Evolutionary conservation across 2,329 filamentous ascomycete genomes (phyloP), one percentile per base, ranked within the genome.

Genomic region (Hymenoscyphus infarciens): DNA sequence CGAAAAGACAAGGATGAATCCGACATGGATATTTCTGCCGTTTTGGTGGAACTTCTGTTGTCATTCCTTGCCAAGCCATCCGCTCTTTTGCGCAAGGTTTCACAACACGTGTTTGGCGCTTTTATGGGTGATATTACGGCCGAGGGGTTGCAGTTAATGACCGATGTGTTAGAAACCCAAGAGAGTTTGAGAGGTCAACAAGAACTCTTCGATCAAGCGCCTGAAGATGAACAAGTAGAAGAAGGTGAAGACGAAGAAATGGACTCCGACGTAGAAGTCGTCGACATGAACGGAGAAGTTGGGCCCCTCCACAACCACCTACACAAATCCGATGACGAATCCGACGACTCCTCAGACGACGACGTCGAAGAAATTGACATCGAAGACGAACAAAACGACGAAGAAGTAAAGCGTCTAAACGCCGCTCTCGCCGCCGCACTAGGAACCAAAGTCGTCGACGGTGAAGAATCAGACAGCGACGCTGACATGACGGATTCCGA

Each of bases 401-500:
- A 73, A 58, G 72, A 80, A 56, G 78, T 78, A 15, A 75, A 78
- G 8, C 76, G 79, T 63, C 79, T 81, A 29, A 88, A 96, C 69
- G 86, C 87, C 49, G 88, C 91, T 61, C 84, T 97, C 31, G 90
- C 90, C 1, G 83, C 87, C 67, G 89, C 93, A 2, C 84, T 97
- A 1, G 87, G 90, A 49, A 93, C 88, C 60, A 78, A 80, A 7
- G 77, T 86, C 25, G 83, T 87, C 60, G 83, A 87, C 65, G 77
- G 76, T 16, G 82, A 82, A 1, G 80, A 80, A 0, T 83, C 81
- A 1, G 86, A 86, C 33, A 83, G 83, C 10, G 89, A 89, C 64
- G 87, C 84, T 2, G 91, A 97, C 76, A 97, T 99, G 92, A 89
- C 92, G 65, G 94, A 98, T 77, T 92, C 94, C 19, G 89, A 97